phyloP scores from a whole-genome alignment of 2,329 filamentous ascomycete species.

The Hypoxylon sp. region DNA sequence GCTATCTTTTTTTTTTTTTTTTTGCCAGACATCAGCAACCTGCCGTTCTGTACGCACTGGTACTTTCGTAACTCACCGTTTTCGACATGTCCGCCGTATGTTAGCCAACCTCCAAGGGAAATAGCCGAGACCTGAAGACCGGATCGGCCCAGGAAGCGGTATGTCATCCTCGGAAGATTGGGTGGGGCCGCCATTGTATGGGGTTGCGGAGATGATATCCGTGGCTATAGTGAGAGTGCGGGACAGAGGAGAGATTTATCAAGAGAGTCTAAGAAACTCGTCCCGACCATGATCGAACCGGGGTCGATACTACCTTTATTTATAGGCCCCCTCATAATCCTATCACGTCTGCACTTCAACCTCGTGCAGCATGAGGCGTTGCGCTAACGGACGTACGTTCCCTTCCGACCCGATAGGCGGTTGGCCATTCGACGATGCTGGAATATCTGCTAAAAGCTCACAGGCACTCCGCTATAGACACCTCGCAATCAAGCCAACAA shows the following conservation, averaged over 20 bases:
- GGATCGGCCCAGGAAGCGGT: slow-evolving; percentile 74
- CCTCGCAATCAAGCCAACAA: no score
- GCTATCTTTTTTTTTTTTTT: no score
- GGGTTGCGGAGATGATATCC: not conserved
- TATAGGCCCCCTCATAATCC: not conserved
- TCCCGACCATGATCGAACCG: not conserved
- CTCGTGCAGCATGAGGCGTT: not conserved
- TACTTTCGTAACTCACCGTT: slow-evolving; percentile 58
- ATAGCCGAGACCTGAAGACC: slow-evolving; percentile 79
- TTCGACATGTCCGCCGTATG: slow-evolving; percentile 76
- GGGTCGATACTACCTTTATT: not conserved
- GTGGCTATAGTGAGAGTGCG: not conserved
- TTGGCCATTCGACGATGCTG: no score
- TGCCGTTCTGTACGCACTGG: not conserved
- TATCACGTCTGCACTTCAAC: not conserved
- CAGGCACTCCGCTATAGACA: not conserved
- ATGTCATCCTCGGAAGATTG: slow-evolving; percentile 65
- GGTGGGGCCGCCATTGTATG: slow-evolving; percentile 27
- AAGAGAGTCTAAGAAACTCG: no score
- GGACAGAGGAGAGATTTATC: no score
- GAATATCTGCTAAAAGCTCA: not conserved
- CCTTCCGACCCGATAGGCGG: not conserved
- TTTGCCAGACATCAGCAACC: slow-evolving; percentile 6
- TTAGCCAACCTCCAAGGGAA: slow-evolving; percentile 75
- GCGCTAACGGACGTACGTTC: not conserved